Base-by-base conservation (phyloP, 106 monocot species). In the Dendrobium nobile region DNA sequence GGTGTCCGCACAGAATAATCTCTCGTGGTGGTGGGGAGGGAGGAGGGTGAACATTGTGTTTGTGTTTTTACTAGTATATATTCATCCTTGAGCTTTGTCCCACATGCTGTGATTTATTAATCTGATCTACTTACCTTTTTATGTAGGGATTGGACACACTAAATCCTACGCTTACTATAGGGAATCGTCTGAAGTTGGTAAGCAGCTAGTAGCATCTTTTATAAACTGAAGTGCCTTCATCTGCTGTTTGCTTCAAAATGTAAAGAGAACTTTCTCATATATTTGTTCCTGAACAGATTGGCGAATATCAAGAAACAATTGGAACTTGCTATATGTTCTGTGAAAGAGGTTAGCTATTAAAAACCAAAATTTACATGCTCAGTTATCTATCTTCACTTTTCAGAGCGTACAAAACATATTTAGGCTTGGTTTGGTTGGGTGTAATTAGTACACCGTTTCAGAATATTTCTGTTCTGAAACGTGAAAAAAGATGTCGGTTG, bases 231-330 rank as follows among this genome's bases (percentile, higher is more conserved):
- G 13, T 56, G 13, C 56, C 13, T 19, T 56, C 3, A 56, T 56
- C 18, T 19, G 19, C 56, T 1, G 55, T 3, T 18, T 55, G 11
- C 2, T 16, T 3, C 55, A 55, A 55, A 55, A 16, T 11, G 11
- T 58, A 13, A 4, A 58, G 19, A 58, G 0, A 58, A 58, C 0
- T 58, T 4, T 58, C 58, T 18, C 4, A 58, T 47, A 13, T 19
- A 1, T 58, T 58, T 19, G 58, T 16, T 58, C 15, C 27, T 68
- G 31, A 47, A 70, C 86, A 92, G 90, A 79, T 92, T 54, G 92
- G 92, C 26, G 90, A 92, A 43, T 92, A 90, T 67, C 81, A 88
- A 83, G 92, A 90, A 31, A 90, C 90, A 27, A 43, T 92, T 26
- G 92, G 90, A 4, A 90, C 90, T 45, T 90, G 90, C 79, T 88